These are phyloP conservation scores for Tylopilus orsonianus DNA, from an alignment of 1,284 basidiomycete genomes.

Conservation along the genomic window DNA sequence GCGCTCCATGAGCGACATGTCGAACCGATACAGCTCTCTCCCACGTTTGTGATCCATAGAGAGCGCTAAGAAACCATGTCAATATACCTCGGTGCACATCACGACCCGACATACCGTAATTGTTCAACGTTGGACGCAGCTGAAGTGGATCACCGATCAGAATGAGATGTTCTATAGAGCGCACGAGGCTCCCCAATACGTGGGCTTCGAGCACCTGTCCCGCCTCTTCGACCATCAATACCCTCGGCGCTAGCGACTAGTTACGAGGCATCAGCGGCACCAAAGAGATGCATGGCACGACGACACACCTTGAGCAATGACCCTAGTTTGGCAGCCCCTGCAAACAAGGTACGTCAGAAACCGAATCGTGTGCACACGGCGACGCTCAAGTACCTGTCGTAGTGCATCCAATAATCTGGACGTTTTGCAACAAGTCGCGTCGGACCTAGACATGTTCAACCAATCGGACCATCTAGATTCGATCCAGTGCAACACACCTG, in stretches of 20 bases:
- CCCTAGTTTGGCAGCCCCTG: constrained; percentile 66
- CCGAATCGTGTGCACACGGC: neutral
- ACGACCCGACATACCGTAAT: constrained; percentile 47
- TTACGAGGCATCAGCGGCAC: neutral
- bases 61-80: constrained; percentile 38
- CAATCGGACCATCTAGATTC: constrained; percentile 13
- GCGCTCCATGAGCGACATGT: constrained; percentile 65
- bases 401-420: constrained; percentile 69
- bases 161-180: constrained; percentile 62
- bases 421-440: constrained; percentile 46
- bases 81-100: neutral
- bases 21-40: constrained; percentile 51
- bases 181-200: constrained; percentile 59
- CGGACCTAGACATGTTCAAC: constrained; percentile 19
- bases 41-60: constrained; percentile 55
- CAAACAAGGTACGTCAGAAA: neutral
- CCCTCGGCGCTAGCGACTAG: constrained; percentile 52
- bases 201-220: constrained; percentile 80
- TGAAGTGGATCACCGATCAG: constrained; percentile 72
- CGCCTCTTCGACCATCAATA: constrained; percentile 68
- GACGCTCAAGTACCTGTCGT: constrained; percentile 49
- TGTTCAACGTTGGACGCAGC: constrained; percentile 65
- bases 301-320: constrained; percentile 52
- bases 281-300: neutral
- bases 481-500: constrained; percentile 31